Evolutionary conservation across 768 basidiomycete genomes (phyloP).

Genomic region (Vishniacozyma victoriae): DNA sequence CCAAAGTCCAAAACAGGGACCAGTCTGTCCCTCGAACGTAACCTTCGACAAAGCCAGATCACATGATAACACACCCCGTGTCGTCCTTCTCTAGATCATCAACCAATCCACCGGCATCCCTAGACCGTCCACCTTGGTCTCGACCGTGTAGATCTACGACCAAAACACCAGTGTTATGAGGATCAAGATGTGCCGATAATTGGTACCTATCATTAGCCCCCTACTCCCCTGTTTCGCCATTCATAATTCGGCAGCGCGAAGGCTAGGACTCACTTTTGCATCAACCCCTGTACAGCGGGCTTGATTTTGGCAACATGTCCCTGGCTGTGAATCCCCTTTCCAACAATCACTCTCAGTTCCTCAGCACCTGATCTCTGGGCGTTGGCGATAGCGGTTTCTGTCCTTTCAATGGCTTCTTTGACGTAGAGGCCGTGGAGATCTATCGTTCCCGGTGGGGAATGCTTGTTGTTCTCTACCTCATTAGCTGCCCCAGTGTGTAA

Average conservation of each 20-base stretch:
- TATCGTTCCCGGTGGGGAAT: slow-evolving; percentile 66
- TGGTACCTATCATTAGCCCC: slow-evolving; percentile 58
- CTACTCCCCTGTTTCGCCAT: not conserved
- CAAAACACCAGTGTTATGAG: slow-evolving; percentile 74
- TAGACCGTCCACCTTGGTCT: slow-evolving; percentile 34
- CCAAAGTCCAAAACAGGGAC: no score
- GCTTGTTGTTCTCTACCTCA: slow-evolving; percentile 54
- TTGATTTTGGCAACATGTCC: slow-evolving; percentile 76
- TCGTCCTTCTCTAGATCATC: slow-evolving; percentile 53
- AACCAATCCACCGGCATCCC: slow-evolving; percentile 59
- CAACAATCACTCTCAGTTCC: slow-evolving; percentile 76
- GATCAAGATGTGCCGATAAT: slow-evolving; percentile 68
- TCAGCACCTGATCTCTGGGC: slow-evolving; percentile 61
- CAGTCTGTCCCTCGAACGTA: no score
- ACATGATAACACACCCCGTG: slow-evolving; percentile 65
- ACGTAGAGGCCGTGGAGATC: slow-evolving; percentile 91
- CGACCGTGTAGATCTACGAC: slow-evolving; percentile 62
- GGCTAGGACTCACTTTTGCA: slow-evolving; percentile 58
- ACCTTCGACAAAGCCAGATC: no score
- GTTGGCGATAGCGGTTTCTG: slow-evolving; percentile 63
- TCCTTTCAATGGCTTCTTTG: slow-evolving; percentile 74
- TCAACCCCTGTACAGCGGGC: slow-evolving; percentile 81
- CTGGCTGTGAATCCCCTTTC: slow-evolving; percentile 81
- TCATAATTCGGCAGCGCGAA: not conserved
- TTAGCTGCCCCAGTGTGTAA: not conserved